These are phyloP conservation scores for Catenaria anguillulae DNA, from an alignment of 371 early-diverging fungal genomes.

Conservation along the genomic window DNA sequence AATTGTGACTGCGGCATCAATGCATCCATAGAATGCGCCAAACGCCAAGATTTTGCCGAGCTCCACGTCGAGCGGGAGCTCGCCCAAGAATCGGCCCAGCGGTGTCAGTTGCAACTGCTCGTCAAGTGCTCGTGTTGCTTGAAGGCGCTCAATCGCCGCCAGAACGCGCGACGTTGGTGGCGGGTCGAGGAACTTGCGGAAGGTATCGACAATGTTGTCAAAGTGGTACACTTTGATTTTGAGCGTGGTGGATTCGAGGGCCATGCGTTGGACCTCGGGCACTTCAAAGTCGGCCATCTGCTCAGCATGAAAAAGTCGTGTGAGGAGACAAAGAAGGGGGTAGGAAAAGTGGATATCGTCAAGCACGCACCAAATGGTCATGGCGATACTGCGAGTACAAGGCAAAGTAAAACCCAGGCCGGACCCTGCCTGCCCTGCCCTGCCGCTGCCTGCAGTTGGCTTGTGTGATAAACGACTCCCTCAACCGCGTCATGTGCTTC, in stretches of 20 bases:
- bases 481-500: slow-evolving; percentile 46
- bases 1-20: slow-evolving; percentile 64
- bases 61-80: slow-evolving; percentile 74
- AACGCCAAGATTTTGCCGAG: slow-evolving; percentile 76
- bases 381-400: slow-evolving; percentile 40
- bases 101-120: slow-evolving; percentile 56
- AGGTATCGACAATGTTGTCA: slow-evolving; percentile 37
- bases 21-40: slow-evolving; percentile 61
- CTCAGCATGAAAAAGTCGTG: too few relatives aligned
- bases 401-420: slow-evolving; percentile 62
- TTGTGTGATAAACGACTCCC: slow-evolving; percentile 52
- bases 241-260: slow-evolving; percentile 65
- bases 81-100: slow-evolving; percentile 73
- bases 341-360: background rate
- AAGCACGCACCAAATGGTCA: slow-evolving; percentile 25
- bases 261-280: slow-evolving; percentile 65
- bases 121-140: slow-evolving; percentile 39
- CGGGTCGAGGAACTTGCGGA: slow-evolving; percentile 55
- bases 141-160: slow-evolving; percentile 41
- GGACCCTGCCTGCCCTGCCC: slow-evolving; percentile 87
- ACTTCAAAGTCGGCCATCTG: slow-evolving; percentile 47
- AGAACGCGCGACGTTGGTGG: slow-evolving; percentile 53
- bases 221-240: slow-evolving; percentile 52
- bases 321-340: background rate
- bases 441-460: slow-evolving; percentile 77